Evolutionary conservation across 805 yeast species (phyloP), one percentile per base, ranked within the genome.

Genomic region (Candida bentonensis): DNA sequence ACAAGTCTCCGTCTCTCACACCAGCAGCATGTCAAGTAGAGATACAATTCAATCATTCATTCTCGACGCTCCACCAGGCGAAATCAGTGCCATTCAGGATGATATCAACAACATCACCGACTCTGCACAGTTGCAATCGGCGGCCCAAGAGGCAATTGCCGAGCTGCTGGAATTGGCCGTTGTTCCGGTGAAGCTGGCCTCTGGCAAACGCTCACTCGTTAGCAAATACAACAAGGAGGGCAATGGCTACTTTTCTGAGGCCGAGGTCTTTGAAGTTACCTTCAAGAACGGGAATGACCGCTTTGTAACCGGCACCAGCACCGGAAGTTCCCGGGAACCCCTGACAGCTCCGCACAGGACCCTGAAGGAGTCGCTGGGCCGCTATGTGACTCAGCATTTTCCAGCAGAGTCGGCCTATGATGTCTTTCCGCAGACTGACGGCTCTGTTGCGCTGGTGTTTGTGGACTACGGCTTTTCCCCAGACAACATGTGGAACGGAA

Each of bases 401-500:
- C 85, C 89, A 1, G 74, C 79, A 3, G 67, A 77, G 22, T 51
- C 67, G 4, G 65, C 70, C 0, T 53, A 60, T 42, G 74, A 70
- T 4, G 69, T 74, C 4, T 70, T 66, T 49, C 66, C 70, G 15
- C 54, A 46, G 34, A 50, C 54, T 2, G 58, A 53, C 41, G 54
- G 54, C n/a, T 54, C 56, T 36, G 46, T 57, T 20, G 66, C 61
- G 9, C 53, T 87, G 4, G 68, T 82, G 4, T 69, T 87, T 22
- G 70, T 81, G 41, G 94, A 89, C 44, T 79, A 77, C 51, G 78
- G 76, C 60, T 67, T 76, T 51, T 85, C 80, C 59, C 76, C 82
- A 40, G 69, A 72, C 33, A 89, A 89, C 65, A 87, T 69, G 65
- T 84, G 88, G 74, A 86, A 86, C 54, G 97, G 97, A 4, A 74